phyloP scores from a whole-genome alignment of 1,284 basidiomycete species.

The Cerioporus squamosus region DNA sequence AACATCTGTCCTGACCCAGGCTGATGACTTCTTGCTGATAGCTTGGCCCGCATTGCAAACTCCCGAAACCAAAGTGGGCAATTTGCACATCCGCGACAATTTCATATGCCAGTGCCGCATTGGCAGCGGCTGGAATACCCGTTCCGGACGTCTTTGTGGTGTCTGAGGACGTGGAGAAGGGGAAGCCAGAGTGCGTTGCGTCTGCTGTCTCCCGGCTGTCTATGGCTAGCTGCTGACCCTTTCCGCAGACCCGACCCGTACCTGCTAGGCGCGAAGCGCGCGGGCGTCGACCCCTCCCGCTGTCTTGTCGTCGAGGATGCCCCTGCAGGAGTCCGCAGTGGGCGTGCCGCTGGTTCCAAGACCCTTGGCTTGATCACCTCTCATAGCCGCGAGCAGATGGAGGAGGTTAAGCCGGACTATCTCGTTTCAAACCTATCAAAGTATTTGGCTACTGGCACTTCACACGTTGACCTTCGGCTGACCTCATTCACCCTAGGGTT shows the following conservation, averaged over 20 bases:
- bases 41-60: constrained; percentile 47
- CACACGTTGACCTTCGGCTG: background rate
- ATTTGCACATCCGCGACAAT: constrained; percentile 73
- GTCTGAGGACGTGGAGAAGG: constrained; percentile 77
- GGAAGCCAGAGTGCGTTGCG: constrained; percentile 73
- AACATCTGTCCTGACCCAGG: background rate
- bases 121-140: constrained; percentile 55
- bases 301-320: constrained; percentile 91
- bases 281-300: constrained; percentile 59
- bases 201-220: background rate
- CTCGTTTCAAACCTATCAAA: constrained; percentile 67
- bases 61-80: constrained; percentile 64
- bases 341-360: constrained; percentile 77
- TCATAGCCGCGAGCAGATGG: constrained; percentile 69
- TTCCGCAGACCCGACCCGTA: constrained; percentile 81
- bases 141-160: constrained; percentile 73
- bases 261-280: constrained; percentile 69
- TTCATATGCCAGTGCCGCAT: constrained; percentile 59
- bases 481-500: constrained; percentile 38
- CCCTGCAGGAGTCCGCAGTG: constrained; percentile 77
- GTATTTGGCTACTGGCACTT: constrained; percentile 37
- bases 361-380: constrained; percentile 83
- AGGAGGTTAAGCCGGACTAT: constrained; percentile 57
- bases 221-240: constrained; percentile 36
- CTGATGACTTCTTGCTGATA: constrained; percentile 26